Evolutionary conservation across 2,329 filamentous ascomycete genomes (phyloP).

Genomic region (Fusarium nodosum): DNA sequence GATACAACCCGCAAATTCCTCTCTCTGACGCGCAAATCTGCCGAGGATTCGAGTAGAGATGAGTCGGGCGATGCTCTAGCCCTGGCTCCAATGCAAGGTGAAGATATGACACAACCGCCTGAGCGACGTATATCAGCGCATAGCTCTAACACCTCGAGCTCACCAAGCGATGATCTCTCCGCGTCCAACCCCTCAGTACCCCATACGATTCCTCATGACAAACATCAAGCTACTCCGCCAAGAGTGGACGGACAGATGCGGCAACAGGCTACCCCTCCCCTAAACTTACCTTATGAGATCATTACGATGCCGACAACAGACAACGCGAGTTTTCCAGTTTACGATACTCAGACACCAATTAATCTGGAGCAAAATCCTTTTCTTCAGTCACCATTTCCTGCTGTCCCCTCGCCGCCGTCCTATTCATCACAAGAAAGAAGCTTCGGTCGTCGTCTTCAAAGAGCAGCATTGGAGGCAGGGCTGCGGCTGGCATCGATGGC

Average conservation of each 20-base stretch:
- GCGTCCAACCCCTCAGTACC: not conserved
- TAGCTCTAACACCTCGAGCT: slow-evolving; percentile 17
- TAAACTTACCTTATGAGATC: slow-evolving; percentile 59
- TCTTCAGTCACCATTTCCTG: slow-evolving; percentile 50
- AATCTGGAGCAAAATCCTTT: slow-evolving; percentile 37
- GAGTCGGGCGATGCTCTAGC: slow-evolving; percentile 4
- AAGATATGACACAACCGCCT: not conserved
- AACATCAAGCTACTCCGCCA: slow-evolving; percentile 27
- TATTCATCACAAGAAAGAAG: slow-evolving; percentile 74
- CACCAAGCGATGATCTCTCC: slow-evolving; percentile 14
- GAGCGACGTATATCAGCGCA: slow-evolving; percentile 18
- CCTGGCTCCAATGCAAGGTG: slow-evolving; percentile 1
- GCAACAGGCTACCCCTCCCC: slow-evolving; percentile 39
- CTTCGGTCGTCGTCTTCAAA: slow-evolving; percentile 79
- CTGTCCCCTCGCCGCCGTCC: slow-evolving; percentile 62
- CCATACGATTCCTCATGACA: not conserved
- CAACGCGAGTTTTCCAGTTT: slow-evolving; percentile 67
- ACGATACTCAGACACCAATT: slow-evolving; percentile 36
- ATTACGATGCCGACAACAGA: slow-evolving; percentile 65
- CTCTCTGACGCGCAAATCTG: slow-evolving; percentile 63
- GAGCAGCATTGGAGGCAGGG: slow-evolving; percentile 73
- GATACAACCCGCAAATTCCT: slow-evolving; percentile 71
- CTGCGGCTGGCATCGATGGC: slow-evolving; percentile 68
- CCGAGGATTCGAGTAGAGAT: slow-evolving; percentile 50
- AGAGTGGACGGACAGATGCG: slow-evolving; percentile 23